Percentiles rank a stretch among this genome's conserved stretches.
Evolutionary conservation across 2,329 filamentous ascomycete species (phyloP).

Genomic region (Phaeosphaeria sp.): DNA sequence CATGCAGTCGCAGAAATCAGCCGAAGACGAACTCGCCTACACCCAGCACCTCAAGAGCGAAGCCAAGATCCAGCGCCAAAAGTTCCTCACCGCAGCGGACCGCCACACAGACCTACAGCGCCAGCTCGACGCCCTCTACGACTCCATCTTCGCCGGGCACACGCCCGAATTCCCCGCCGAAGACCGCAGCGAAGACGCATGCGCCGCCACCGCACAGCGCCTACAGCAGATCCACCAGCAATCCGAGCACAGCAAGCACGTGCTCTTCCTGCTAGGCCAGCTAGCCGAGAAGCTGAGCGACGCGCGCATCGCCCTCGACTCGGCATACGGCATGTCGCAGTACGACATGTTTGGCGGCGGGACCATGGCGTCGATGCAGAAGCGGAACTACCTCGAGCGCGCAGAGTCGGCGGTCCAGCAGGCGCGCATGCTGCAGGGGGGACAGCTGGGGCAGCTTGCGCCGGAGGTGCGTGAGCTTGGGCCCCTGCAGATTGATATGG

Average conservation of each 20-base stretch:
- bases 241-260: slow-evolving; percentile 33
- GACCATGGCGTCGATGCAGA: slow-evolving; percentile 59
- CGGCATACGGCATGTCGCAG: slow-evolving; percentile 31
- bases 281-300: slow-evolving; percentile 26
- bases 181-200: slow-evolving; percentile 34
- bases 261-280: slow-evolving; percentile 34
- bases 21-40: slow-evolving; percentile 39
- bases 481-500: slow-evolving; percentile 53
- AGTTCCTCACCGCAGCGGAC: slow-evolving; percentile 21
- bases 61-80: slow-evolving; percentile 24
- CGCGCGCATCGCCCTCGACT: slow-evolving; percentile 25
- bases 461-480: slow-evolving; percentile 49
- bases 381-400: slow-evolving; percentile 58
- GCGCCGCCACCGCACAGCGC: slow-evolving; percentile 17
- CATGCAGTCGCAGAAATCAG: slow-evolving; percentile 39
- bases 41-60: slow-evolving; percentile 29
- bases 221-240: slow-evolving; percentile 18
- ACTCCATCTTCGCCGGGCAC: slow-evolving; percentile 39
- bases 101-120: slow-evolving; percentile 29
- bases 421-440: slow-evolving; percentile 42
- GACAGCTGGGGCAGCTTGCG: slow-evolving; percentile 52
- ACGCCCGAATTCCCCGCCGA: slow-evolving; percentile 43
- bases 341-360: slow-evolving; percentile 61
- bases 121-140: slow-evolving; percentile 38
- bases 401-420: slow-evolving; percentile 55